A percentile compares a stretch with the other conserved stretches of the same genome.
Evolutionary conservation across 176 grass and related monocot species (phyloP).

Genomic region (Melocanna baccifera): DNA sequence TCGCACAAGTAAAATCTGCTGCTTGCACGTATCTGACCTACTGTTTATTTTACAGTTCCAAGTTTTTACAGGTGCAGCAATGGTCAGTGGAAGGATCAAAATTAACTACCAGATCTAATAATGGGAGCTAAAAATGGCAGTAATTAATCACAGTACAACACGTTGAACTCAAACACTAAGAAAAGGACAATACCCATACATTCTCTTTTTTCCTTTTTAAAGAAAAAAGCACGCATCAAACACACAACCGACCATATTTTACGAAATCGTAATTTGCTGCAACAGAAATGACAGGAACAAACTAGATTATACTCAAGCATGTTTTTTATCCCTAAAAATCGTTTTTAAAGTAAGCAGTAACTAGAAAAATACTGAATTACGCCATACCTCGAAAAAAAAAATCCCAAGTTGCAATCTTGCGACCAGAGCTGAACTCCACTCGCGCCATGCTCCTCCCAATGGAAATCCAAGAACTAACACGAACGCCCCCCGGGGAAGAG

Average conservation of each 20-base stretch:
- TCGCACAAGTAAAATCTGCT: neutral
- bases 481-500: neutral
- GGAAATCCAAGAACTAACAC: neutral
- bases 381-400: constrained; percentile 29
- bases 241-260: neutral
- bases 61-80: neutral
- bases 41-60: neutral
- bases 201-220: constrained; percentile 5
- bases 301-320: neutral
- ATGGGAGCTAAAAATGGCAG: neutral
- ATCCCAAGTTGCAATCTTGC: neutral
- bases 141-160: neutral
- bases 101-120: neutral
- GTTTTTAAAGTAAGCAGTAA: neutral
- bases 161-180: neutral
- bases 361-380: neutral
- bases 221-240: constrained; percentile 3
- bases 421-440: neutral
- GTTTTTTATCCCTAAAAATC: neutral
- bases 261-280: constrained; percentile 7
- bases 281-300: neutral
- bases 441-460: neutral
- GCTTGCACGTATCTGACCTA: neutral
- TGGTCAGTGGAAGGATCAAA: neutral
- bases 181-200: constrained; percentile 23